Conservation (phyloP, 208 protist genomes). For the Acanthamoeba triangularis region DNA sequence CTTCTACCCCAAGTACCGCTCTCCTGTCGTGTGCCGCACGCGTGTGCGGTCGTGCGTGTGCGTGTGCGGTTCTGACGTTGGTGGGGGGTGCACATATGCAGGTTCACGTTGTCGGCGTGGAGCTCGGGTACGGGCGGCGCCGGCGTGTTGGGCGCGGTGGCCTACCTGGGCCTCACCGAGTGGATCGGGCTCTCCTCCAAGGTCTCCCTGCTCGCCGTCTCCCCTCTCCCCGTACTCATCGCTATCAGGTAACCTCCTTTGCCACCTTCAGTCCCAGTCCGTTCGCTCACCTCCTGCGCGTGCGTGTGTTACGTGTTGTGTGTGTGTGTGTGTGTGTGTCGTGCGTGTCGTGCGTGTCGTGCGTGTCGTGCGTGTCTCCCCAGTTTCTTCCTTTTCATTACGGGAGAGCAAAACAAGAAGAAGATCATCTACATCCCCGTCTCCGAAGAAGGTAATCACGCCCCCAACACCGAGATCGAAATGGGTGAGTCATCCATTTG, state of each 20-base stretch:
- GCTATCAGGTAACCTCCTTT: background rate
- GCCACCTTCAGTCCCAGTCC: background rate
- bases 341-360: no score
- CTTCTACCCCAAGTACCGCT: conserved; percentile 22
- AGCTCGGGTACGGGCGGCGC: conserved; percentile 57
- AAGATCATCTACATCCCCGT: background rate
- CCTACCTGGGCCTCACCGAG: conserved; percentile 19
- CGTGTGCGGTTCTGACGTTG: no score
- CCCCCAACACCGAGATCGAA: background rate
- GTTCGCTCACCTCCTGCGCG: background rate
- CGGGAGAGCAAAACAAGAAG: background rate
- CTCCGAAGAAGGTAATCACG: conserved; percentile 1
- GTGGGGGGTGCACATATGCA: background rate
- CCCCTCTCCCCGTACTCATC: background rate
- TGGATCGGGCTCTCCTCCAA: background rate
- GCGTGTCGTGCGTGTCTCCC: no score
- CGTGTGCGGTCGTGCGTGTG: no score
- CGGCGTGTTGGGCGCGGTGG: conserved; percentile 30
- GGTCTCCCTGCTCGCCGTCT: background rate
- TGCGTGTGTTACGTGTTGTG: background rate
- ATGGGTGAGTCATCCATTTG: conserved; percentile 25
- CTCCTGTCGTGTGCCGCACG: no score
- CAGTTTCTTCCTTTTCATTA: conserved; percentile 15
- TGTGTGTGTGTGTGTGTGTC: no score
- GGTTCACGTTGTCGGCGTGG: conserved; percentile 59